phyloP scores from a whole-genome alignment of 495 filamentous ascomycete genomes.

The Xylaria longipes region DNA sequence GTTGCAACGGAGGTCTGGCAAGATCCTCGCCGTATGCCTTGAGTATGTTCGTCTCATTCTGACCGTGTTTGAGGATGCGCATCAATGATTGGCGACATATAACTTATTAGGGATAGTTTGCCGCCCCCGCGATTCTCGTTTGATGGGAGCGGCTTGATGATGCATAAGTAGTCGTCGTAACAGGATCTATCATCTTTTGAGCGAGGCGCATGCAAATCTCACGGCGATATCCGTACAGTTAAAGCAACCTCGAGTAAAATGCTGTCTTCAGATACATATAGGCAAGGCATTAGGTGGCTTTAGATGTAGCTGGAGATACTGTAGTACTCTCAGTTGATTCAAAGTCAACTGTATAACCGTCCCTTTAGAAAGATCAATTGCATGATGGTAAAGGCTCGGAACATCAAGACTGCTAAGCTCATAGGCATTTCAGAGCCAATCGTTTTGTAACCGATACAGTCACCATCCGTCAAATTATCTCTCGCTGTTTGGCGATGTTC shows the following conservation, averaged over 20 bases:
- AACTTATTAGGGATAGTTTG: slow-evolving; percentile 27
- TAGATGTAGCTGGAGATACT: not conserved
- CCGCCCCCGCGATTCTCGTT: slow-evolving; percentile 31
- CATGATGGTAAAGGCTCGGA: not conserved
- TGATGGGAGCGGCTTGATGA: slow-evolving; percentile 28
- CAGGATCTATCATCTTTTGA: slow-evolving; percentile 14
- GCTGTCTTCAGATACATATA: not conserved
- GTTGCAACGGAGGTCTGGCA: not conserved
- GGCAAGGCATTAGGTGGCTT: no score
- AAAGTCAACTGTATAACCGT: not conserved
- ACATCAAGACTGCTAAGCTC: not conserved
- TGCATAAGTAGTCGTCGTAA: slow-evolving; percentile 28
- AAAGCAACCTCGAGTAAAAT: not conserved
- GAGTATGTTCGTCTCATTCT: slow-evolving; percentile 28
- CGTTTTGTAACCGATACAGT: not conserved
- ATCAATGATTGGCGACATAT: slow-evolving; percentile 24
- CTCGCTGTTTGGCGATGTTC: not conserved
- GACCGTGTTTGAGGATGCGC: slow-evolving; percentile 26
- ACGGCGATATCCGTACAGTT: not conserved
- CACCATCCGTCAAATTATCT: not conserved
- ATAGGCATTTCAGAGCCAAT: not conserved
- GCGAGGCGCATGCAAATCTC: not conserved
- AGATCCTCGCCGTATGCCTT: not conserved
- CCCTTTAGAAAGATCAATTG: not conserved
- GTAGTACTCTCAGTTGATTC: not conserved